phyloP scores from a whole-genome alignment of 73 alveolate species.

The Breviolum minutum region DNA sequence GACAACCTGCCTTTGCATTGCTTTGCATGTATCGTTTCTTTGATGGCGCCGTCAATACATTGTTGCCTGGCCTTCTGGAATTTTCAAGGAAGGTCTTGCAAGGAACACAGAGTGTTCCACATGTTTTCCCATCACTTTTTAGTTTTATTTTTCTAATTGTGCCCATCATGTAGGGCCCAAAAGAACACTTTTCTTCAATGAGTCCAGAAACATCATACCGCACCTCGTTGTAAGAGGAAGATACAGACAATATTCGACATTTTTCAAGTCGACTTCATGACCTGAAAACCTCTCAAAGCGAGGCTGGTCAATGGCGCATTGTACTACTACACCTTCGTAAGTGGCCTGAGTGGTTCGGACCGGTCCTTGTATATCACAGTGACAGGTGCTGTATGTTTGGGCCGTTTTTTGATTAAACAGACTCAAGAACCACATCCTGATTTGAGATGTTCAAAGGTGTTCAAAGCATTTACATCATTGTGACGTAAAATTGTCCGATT shows the following conservation, averaged over 20 bases:
- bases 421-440: too few relatives aligned
- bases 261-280: background rate
- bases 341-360: constrained; percentile 45
- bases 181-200: too few relatives aligned
- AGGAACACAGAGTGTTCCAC: too few relatives aligned
- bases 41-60: constrained; percentile 79
- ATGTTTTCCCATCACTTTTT: too few relatives aligned
- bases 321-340: constrained; percentile 71
- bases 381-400: background rate
- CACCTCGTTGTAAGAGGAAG: too few relatives aligned
- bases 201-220: too few relatives aligned
- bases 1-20: constrained; percentile 26
- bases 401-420: background rate
- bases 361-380: constrained; percentile 31
- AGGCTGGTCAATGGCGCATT: constrained; percentile 66
- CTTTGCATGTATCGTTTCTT: constrained; percentile 69
- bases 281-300: background rate
- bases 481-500: too few relatives aligned
- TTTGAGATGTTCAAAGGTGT: too few relatives aligned
- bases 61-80: background rate
- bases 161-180: too few relatives aligned
- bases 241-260: background rate
- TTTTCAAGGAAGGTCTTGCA: too few relatives aligned
- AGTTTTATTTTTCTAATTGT: too few relatives aligned
- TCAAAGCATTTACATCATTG: too few relatives aligned